Evolutionary conservation across 2,329 filamentous ascomycete genomes (phyloP).

Genomic region (Aspergillus persii): DNA sequence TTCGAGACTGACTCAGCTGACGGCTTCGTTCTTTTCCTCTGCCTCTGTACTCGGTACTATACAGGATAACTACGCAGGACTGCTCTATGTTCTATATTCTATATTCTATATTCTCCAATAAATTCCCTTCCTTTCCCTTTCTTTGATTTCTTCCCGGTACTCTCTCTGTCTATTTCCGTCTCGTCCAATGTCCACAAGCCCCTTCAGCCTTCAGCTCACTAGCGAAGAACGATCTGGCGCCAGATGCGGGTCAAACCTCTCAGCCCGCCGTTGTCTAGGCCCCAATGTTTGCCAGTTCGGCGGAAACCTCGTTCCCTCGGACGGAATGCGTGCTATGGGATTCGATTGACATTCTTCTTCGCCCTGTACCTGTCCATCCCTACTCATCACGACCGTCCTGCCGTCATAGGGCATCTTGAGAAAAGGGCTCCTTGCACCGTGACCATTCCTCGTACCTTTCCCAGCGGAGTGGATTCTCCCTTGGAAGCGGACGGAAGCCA

Average conservation of each 20-base stretch:
- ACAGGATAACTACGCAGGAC: too few species aligned
- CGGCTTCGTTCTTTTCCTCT: too few species aligned
- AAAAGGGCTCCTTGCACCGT: not conserved
- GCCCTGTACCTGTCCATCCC: not conserved
- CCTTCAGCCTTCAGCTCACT: not conserved
- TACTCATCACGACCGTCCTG: too few species aligned
- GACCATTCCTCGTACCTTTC: not conserved
- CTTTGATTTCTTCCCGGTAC: not conserved
- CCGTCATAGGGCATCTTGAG: not conserved
- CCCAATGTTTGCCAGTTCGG: slow-evolving; percentile 6
- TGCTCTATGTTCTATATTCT: not conserved
- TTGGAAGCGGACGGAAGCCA: not conserved
- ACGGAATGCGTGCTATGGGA: not conserved
- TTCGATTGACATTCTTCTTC: not conserved
- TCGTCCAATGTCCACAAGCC: too few species aligned
- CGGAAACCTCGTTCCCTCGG: not conserved
- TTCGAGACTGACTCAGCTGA: too few species aligned
- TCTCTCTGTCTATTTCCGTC: not conserved
- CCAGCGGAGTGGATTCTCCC: not conserved
- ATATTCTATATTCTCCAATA: not conserved
- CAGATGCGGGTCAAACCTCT: slow-evolving; percentile 8
- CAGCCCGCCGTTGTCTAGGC: slow-evolving; percentile 6
- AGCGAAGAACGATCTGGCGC: not conserved
- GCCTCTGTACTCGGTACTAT: too few species aligned
- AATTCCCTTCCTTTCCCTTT: not conserved